phyloP scores from a whole-genome alignment of 2,329 filamentous ascomycete species.

The Cercospora beticola region DNA sequence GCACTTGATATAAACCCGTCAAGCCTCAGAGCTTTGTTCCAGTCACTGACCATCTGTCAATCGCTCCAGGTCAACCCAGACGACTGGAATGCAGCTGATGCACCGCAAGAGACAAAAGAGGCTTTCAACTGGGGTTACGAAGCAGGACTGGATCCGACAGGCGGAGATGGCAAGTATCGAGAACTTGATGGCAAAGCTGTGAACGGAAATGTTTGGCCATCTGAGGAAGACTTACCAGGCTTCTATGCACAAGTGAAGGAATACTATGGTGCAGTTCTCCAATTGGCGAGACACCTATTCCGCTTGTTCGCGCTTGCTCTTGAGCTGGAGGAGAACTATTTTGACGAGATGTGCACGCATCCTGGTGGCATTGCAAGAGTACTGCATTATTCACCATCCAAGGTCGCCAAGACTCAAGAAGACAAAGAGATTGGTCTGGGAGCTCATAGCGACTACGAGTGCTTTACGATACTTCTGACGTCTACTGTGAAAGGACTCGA shows the following conservation, averaged over 20 bases:
- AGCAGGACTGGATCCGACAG: constrained; percentile 40
- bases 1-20: not conserved
- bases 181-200: constrained; percentile 42
- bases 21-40: not conserved
- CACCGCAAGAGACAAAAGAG: constrained; percentile 42
- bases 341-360: constrained; percentile 43
- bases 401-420: constrained; percentile 26
- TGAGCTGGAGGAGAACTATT: constrained; percentile 41
- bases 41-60: not conserved
- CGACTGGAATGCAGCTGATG: constrained; percentile 27
- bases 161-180: constrained; percentile 44
- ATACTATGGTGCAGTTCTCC: constrained; percentile 43
- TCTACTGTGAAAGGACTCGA: constrained; percentile 32
- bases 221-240: constrained; percentile 41
- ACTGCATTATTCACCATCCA: constrained; percentile 42
- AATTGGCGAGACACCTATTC: constrained; percentile 44
- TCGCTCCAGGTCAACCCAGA: constrained; percentile 37
- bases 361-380: constrained; percentile 44
- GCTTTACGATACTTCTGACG: constrained; percentile 35
- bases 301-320: constrained; percentile 44
- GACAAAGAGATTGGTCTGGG: constrained; percentile 42
- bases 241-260: constrained; percentile 41
- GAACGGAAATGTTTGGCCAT: constrained; percentile 44
- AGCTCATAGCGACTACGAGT: constrained; percentile 39
- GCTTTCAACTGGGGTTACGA: constrained; percentile 49